These are phyloP conservation scores for Mucor plumbeus DNA, from an alignment of 371 early-diverging fungal genomes.

Conservation along the genomic window DNA sequence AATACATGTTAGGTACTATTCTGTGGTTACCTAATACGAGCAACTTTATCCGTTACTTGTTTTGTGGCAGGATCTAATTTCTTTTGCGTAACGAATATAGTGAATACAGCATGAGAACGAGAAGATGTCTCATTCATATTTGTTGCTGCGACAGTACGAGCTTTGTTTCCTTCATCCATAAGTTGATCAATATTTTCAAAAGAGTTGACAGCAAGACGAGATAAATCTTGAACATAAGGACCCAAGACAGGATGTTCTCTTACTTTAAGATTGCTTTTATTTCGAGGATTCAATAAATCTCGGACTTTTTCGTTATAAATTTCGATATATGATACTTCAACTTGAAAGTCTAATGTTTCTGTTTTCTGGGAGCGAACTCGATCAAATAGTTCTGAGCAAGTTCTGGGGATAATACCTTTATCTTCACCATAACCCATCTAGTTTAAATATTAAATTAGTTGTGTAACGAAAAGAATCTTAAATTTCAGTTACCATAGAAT, in stretches of 20 bases:
- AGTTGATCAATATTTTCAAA: conserved; percentile 76
- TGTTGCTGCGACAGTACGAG: conserved; percentile 92
- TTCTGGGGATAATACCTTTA: conserved; percentile 83
- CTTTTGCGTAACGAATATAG: conserved; percentile 75
- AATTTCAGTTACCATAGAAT: conserved; percentile 69
- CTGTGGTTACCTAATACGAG: conserved; percentile 49
- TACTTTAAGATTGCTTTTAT: conserved; percentile 76
- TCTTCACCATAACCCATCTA: conserved; percentile 72
- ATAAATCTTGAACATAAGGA: conserved; percentile 90
- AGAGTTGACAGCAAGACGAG: conserved; percentile 76
- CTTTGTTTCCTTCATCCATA: conserved; percentile 88
- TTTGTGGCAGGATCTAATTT: conserved; percentile 57
- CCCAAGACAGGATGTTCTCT: conserved; percentile 89
- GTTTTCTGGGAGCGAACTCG: conserved; percentile 51
- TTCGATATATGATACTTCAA: conserved; percentile 86
- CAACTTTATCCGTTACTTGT: conserved; percentile 70
- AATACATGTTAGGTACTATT: neutral
- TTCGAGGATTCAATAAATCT: conserved; percentile 83
- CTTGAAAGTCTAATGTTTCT: conserved; percentile 61
- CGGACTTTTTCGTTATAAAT: conserved; percentile 87
- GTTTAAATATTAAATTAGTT: conserved; percentile 9
- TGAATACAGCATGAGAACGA: conserved; percentile 95
- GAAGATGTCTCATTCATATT: conserved; percentile 95
- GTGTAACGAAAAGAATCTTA: neutral
- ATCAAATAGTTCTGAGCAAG: conserved; percentile 78